These are phyloP conservation scores for Sanchytrium tribonematis DNA, from an alignment of 371 early-diverging fungal genomes.

Conservation along the genomic window DNA sequence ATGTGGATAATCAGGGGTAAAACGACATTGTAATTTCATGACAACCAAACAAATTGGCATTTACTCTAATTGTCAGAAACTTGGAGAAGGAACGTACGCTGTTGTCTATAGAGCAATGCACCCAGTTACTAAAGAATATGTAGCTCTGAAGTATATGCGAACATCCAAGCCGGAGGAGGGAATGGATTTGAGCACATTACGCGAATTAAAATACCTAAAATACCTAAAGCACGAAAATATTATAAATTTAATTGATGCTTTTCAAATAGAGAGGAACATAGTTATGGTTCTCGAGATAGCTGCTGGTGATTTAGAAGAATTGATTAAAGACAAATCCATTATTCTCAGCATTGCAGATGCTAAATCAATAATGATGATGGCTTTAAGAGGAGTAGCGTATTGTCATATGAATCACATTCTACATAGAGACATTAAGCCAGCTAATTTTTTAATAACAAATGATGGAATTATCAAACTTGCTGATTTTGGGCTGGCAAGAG, in stretches of 20 bases:
- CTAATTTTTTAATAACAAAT: conserved; percentile 77
- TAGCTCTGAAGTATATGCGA: conserved; percentile 49
- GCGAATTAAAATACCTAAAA: conserved; percentile 88
- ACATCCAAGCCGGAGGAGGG: conserved; percentile 57
- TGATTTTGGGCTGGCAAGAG: conserved; percentile 95
- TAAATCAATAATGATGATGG: conserved; percentile 96
- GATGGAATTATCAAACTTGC: conserved; percentile 87
- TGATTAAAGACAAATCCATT: conserved; percentile 79
- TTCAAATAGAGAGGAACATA: conserved; percentile 61
- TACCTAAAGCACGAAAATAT: conserved; percentile 73
- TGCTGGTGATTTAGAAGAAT: conserved; percentile 80
- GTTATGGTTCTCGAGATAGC: conserved; percentile 87
- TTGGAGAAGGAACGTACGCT: conserved; percentile 44
- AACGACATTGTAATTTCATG: neutral
- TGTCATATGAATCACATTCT: conserved; percentile 77
- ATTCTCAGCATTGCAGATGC: conserved; percentile 89
- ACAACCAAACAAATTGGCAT: neutral
- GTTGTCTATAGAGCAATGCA: conserved; percentile 32
- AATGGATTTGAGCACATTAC: conserved; percentile 76
- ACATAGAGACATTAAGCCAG: conserved; percentile 98
- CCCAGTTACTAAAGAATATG: conserved; percentile 20
- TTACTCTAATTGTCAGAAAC: neutral
- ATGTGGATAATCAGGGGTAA: too few relatives aligned
- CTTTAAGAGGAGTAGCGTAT: conserved; percentile 66
- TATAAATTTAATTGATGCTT: conserved; percentile 74